A percentile compares a stretch with the other conserved stretches of the same genome.
Evolutionary conservation across 768 basidiomycete species (phyloP).

Genomic region (Leccinum boreale): DNA sequence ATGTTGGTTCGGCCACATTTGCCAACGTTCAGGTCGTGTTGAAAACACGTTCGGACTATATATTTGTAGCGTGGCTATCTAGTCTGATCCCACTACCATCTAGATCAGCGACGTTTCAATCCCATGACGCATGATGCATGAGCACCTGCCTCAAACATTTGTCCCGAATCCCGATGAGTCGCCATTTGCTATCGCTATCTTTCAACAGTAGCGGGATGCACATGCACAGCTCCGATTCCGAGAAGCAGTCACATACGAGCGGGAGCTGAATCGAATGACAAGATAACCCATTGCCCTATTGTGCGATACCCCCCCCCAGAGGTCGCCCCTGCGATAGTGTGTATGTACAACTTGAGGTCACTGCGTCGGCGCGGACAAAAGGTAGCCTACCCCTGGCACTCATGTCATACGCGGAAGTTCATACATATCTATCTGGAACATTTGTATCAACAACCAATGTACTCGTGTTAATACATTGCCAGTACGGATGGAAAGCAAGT

Average conservation of each 20-base stretch:
- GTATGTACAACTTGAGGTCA: background rate
- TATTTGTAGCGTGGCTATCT: background rate
- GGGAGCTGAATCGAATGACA: too few relatives aligned
- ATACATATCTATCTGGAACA: constrained; percentile 21
- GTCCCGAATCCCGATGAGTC: too few relatives aligned
- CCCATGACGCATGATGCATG: background rate
- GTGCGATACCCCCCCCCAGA: too few relatives aligned
- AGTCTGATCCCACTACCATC: background rate
- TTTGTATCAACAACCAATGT: constrained; percentile 24
- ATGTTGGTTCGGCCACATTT: background rate
- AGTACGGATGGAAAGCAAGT: constrained; percentile 14
- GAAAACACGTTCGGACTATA: background rate
- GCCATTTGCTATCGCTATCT: background rate
- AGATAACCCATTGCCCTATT: too few relatives aligned
- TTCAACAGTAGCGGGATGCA: too few relatives aligned
- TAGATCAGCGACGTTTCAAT: background rate
- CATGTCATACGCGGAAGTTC: background rate
- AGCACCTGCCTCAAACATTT: background rate
- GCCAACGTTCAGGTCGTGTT: background rate
- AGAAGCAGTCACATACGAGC: too few relatives aligned
- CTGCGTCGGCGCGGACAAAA: background rate
- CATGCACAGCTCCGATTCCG: too few relatives aligned
- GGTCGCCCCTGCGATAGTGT: too few relatives aligned
- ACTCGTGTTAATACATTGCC: constrained; percentile 27
- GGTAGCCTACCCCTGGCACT: background rate